Conservation (phyloP, 2,329 filamentous ascomycete species). For the Talaromyces marneffei region DNA sequence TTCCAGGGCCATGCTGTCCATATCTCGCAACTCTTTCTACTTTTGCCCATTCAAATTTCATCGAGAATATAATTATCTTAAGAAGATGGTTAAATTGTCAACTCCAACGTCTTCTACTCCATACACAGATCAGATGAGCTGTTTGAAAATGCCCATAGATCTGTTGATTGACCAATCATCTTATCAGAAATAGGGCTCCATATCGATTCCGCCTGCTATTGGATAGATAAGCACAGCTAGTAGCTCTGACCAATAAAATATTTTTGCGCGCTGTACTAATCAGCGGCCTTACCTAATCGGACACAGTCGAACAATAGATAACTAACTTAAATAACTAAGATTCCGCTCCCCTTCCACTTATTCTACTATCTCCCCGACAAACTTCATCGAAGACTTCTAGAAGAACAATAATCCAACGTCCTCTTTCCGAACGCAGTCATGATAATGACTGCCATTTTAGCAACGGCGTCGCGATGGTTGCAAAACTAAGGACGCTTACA, state of each 20-base stretch:
- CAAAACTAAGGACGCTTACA: constrained; percentile 9
- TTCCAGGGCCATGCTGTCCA: too few relatives aligned
- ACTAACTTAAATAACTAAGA: too few relatives aligned
- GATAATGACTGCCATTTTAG: background rate
- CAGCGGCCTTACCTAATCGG: too few relatives aligned
- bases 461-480: constrained; percentile 1
- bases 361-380: background rate
- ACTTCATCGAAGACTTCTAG: background rate
- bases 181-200: background rate
- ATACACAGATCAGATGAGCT: background rate
- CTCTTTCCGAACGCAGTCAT: background rate
- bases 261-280: background rate
- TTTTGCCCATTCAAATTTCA: too few relatives aligned
- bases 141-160: background rate
- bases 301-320: too few relatives aligned
- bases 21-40: too few relatives aligned
- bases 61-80: too few relatives aligned
- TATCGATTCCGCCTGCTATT: background rate
- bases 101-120: background rate
- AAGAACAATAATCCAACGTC: background rate
- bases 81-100: background rate
- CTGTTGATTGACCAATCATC: background rate
- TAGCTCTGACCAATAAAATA: background rate
- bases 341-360: too few relatives aligned
- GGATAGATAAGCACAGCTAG: too few relatives aligned